Conservation (phyloP, 176 grass and related monocot genomes). For the Aegilops longissima region DNA sequence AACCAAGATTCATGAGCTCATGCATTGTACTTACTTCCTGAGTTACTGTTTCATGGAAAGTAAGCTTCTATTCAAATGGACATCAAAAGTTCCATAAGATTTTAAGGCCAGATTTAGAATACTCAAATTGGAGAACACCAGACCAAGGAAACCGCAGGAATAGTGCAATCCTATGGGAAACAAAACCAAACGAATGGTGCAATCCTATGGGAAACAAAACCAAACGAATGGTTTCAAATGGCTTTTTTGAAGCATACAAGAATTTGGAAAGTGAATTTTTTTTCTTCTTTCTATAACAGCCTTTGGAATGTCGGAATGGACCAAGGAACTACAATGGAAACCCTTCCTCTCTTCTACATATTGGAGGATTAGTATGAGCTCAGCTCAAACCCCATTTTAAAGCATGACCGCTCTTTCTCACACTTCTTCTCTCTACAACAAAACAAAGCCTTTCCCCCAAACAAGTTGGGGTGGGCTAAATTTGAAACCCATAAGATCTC, state of each 20-base stretch:
- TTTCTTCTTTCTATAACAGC: background rate
- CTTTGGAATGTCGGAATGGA: background rate
- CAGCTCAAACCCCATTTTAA: background rate
- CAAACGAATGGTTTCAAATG: background rate
- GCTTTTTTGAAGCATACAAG: background rate
- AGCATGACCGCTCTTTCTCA: background rate
- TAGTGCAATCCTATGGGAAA: background rate
- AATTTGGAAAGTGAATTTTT: background rate
- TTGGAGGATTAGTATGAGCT: background rate
- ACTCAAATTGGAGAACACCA: background rate
- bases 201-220: background rate
- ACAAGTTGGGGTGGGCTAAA: no score
- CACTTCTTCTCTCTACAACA: background rate
- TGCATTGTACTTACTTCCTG: background rate
- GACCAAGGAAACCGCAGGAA: background rate
- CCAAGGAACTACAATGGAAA: background rate
- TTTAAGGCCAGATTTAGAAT: background rate
- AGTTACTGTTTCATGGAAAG: background rate
- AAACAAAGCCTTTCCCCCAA: no score
- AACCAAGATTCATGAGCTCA: constrained; percentile 1
- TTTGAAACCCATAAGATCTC: no score
- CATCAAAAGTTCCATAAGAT: background rate
- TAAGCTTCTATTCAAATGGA: background rate
- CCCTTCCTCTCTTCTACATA: background rate
- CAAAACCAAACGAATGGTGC: constrained; percentile 1